These are phyloP conservation scores for Clonostachys rhizophaga DNA, from an alignment of 2,329 filamentous ascomycete species.

Conservation along the genomic window DNA sequence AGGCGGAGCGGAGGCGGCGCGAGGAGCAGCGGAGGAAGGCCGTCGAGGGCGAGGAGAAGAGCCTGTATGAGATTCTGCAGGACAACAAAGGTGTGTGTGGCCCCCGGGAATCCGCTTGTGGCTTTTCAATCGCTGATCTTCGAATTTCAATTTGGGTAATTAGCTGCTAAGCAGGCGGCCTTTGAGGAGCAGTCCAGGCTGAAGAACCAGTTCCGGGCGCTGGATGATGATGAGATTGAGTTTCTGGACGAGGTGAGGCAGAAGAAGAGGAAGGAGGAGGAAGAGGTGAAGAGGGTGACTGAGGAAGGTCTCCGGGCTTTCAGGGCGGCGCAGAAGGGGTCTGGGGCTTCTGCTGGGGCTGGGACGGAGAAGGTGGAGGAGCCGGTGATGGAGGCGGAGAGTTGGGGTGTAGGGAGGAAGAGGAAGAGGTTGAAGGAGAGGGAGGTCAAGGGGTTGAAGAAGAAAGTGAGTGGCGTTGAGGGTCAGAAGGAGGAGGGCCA, in stretches of 20 bases:
- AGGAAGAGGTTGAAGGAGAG: constrained; percentile 27
- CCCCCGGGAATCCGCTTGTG: not conserved
- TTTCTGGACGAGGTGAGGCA: constrained; percentile 61
- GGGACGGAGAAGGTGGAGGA: constrained; percentile 12
- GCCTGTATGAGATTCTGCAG: constrained; percentile 70
- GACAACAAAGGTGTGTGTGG: constrained; percentile 70
- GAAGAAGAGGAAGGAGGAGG: constrained; percentile 46
- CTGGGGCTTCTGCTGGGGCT: constrained; percentile 10
- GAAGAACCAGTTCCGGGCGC: constrained; percentile 70
- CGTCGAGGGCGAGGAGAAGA: constrained; percentile 46
- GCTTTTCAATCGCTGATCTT: not conserved
- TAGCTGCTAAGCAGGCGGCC: constrained; percentile 75
- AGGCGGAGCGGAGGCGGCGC: constrained; percentile 50
- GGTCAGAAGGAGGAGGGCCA: constrained; percentile 5
- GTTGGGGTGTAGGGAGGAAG: constrained; percentile 27
- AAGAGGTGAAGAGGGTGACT: constrained; percentile 46
- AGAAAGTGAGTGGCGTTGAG: constrained; percentile 5
- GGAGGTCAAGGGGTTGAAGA: constrained; percentile 23
- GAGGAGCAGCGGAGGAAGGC: constrained; percentile 41
- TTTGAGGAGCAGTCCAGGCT: constrained; percentile 71
- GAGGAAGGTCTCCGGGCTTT: constrained; percentile 53
- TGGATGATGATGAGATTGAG: constrained; percentile 76
- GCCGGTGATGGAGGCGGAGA: constrained; percentile 13
- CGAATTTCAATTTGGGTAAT: not conserved
- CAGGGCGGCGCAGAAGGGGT: constrained; percentile 39